Evolutionary conservation across 805 yeast genomes (phyloP), one percentile per base, ranked within the genome.

Genomic region (Lachancea mirantina): DNA sequence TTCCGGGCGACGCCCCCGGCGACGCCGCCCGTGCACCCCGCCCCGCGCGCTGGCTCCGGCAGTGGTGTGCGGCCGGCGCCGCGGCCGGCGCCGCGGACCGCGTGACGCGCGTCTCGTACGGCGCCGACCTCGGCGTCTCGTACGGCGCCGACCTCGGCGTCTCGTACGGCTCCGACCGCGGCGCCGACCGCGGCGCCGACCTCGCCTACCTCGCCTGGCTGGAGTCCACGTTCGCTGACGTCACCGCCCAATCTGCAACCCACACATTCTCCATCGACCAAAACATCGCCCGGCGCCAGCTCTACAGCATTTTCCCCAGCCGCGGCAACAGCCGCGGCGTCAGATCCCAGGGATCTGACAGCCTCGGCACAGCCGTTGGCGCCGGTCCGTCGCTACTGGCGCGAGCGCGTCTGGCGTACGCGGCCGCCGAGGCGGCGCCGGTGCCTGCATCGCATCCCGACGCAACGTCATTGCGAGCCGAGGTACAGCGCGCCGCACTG

Each of bases 151-250:
- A 14, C 22, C 8, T 19, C 23, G 14, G 10, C 28, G 14, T 16
- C 19, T 5, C 10, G n/a, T 14, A 8, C 28, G 13, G 10, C 16
- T 9, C 10, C 19, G 9, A 16, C 19, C 19, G 14, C 28, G 10
- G 16, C 23, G 23, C 28, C 28, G 23, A 23, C 19, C 17, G 24
- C 17, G 18, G 14, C n/a, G 8, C 18, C 10, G 25, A 28, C 19
- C 24, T 19, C 3, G 20, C 42, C 13, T 56, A 52, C 38, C 36
- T 56, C 19, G 40, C 46, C 15, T 56, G 61, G 61, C 27, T 54
- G 8, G 53, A 56, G 25, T 23, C 39, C 6, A 31, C 39, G 10
- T 47, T 50, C 28, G 34, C 54, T 9, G 34, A 33, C n/a, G 33
- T 16, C 6, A 34, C 27, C 27, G 18, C 34, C 5, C 16, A 11